A percentile compares a stretch with the other conserved stretches of the same genome.
phyloP scores from a whole-genome alignment of 805 yeast genomes.

The Barnettozyma salicaria region DNA sequence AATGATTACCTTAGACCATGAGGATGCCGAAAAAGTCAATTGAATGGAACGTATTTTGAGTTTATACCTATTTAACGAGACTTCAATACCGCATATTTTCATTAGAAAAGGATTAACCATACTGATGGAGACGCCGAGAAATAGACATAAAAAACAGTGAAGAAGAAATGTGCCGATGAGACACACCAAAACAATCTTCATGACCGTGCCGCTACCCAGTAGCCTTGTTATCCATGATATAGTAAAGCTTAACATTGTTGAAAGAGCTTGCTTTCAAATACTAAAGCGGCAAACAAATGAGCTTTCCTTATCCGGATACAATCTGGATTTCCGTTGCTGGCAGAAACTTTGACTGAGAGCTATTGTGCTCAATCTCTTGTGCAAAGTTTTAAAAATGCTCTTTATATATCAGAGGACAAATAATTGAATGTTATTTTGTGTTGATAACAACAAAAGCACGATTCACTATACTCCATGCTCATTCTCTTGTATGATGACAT shows the following conservation, averaged over 20 bases:
- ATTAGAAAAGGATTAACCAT: constrained; percentile 26
- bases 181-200: constrained; percentile 1
- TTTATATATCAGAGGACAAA: too few relatives aligned
- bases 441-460: too few relatives aligned
- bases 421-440: too few relatives aligned
- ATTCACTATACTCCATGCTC: too few relatives aligned
- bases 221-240: not conserved
- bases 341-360: too few relatives aligned
- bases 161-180: not conserved
- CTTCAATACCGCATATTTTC: constrained; percentile 16
- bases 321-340: too few relatives aligned
- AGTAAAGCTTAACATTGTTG: not conserved
- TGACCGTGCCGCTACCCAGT: not conserved
- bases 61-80: constrained; percentile 8
- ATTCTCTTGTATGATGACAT: too few relatives aligned
- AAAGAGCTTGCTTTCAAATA: too few relatives aligned
- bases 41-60: constrained; percentile 14
- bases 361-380: too few relatives aligned
- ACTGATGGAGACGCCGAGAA: constrained; percentile 26
- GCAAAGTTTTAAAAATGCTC: too few relatives aligned
- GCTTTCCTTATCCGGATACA: too few relatives aligned
- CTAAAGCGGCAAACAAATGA: too few relatives aligned
- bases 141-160: constrained; percentile 10
- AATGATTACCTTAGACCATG: constrained; percentile 15
- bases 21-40: constrained; percentile 13